Evolutionary conservation across 2,329 filamentous ascomycete genomes (phyloP).

Genomic region (Amylocarpus encephaloides): DNA sequence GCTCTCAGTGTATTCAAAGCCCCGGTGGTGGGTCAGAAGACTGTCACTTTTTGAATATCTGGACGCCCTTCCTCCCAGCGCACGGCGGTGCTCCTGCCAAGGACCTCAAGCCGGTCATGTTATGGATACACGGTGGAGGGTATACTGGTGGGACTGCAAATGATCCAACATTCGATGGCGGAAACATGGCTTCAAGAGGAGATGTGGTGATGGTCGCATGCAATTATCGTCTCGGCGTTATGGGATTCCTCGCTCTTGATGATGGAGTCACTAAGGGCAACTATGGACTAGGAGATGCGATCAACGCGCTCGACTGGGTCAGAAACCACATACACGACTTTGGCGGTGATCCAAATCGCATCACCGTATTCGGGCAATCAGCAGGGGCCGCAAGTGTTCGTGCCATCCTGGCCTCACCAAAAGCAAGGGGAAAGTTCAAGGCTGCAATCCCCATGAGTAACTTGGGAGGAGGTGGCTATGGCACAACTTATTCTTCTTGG

Average conservation of each 20-base stretch:
- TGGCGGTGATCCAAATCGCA: slow-evolving; percentile 30
- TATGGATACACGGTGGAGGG: slow-evolving; percentile 29
- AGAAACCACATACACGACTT: slow-evolving; percentile 32
- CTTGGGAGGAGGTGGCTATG: slow-evolving; percentile 19
- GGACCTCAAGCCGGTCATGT: slow-evolving; percentile 30
- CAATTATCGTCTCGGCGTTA: slow-evolving; percentile 41
- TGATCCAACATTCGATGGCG: slow-evolving; percentile 21
- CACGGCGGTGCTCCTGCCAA: slow-evolving; percentile 5
- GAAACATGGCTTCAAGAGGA: slow-evolving; percentile 20
- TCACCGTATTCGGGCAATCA: slow-evolving; percentile 40
- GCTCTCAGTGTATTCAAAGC: slow-evolving; percentile 39
- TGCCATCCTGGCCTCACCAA: slow-evolving; percentile 22
- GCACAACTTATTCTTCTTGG: slow-evolving; percentile 20
- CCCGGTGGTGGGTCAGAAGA: slow-evolving; percentile 37
- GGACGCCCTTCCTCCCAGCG: slow-evolving; percentile 41
- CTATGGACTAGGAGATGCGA: slow-evolving; percentile 38
- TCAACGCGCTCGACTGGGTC: slow-evolving; percentile 32
- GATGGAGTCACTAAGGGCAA: slow-evolving; percentile 40
- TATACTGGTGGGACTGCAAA: slow-evolving; percentile 26
- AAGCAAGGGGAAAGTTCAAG: slow-evolving; percentile 18
- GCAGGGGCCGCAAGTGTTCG: slow-evolving; percentile 36
- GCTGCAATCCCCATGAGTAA: slow-evolving; percentile 22
- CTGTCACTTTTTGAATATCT: slow-evolving; percentile 50
- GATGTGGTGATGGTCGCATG: slow-evolving; percentile 20
- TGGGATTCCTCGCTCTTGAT: slow-evolving; percentile 42